These are phyloP conservation scores for Tetracladium maxilliforme DNA, from an alignment of 2,329 filamentous ascomycete species.

Conservation along the genomic window DNA sequence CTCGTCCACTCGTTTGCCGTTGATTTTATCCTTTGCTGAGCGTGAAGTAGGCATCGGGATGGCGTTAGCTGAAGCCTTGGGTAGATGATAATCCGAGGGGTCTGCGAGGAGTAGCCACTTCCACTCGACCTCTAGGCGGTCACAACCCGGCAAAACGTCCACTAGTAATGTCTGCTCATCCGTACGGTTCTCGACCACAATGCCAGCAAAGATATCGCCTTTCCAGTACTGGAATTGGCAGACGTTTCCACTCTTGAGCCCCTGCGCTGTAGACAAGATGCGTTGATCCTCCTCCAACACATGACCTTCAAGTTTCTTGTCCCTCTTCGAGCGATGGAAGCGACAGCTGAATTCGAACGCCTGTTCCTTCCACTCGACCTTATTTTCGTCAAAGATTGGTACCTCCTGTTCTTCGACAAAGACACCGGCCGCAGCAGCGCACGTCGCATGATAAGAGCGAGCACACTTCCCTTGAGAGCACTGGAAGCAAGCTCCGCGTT, in stretches of 20 bases:
- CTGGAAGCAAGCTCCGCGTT: conserved; percentile 92
- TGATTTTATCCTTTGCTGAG: conserved; percentile 50
- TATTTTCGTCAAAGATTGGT: conserved; percentile 78
- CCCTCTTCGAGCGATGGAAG: conserved; percentile 80
- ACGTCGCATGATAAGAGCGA: conserved; percentile 87
- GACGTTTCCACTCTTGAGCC: conserved; percentile 57
- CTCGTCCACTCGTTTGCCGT: conserved; percentile 42
- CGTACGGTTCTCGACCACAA: conserved; percentile 68
- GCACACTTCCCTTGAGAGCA: conserved; percentile 92
- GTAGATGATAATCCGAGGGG: conserved; percentile 52
- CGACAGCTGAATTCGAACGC: conserved; percentile 90
- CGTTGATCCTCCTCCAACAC: conserved; percentile 55
- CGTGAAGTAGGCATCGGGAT: conserved; percentile 53
- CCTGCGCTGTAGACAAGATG: conserved; percentile 52
- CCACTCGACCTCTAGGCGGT: conserved; percentile 67
- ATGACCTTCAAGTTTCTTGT: conserved; percentile 57
- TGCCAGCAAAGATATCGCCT: conserved; percentile 80
- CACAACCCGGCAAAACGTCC: conserved; percentile 63
- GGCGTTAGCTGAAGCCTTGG: conserved; percentile 61
- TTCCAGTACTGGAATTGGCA: conserved; percentile 77
- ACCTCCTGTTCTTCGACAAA: conserved; percentile 80
- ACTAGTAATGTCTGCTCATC: conserved; percentile 66
- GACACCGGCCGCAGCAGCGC: conserved; percentile 81
- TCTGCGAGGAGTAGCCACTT: conserved; percentile 70
- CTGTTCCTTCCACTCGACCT: conserved; percentile 81